Evolutionary conservation across 2,329 filamentous ascomycete genomes (phyloP), one percentile per base, ranked within the genome.

Genomic region (Fusarium mundagurra): DNA sequence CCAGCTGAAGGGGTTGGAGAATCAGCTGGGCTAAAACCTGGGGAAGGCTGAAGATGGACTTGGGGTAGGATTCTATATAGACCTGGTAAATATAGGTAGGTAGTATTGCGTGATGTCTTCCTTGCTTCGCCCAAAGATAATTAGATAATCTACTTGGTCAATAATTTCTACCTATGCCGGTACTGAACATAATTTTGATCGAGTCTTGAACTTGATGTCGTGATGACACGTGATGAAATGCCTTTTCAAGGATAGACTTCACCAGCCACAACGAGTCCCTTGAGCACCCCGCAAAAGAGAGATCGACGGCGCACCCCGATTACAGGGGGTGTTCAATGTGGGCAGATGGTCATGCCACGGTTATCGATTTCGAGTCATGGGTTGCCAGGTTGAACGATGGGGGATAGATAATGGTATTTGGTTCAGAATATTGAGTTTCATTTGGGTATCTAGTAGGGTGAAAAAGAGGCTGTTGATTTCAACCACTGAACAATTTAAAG

Each of bases 291-390:
- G 50, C 60, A 63, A 67, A 67, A 34, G 24, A 51, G 27, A 44
- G 50, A 33, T 41, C 58, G 64, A 55, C 76, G 76, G 76, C 71
- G 71, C 64, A 67, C 43, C 61, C 76, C 76, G 76, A 62, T 61
- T 64, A 31, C 61, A 61, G 34, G 48, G 61, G 33, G 24, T n/a
- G 20, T 36, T 50, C 43, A 69, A 63, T 44, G 71, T 76, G 74
- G 69, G 71, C 76, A 78, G 76, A 78, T 78, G 73, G 73, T 78
- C 76, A 78, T 68, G 74, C 76, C 76, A 78, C 61, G 69, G 41
- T 43, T 64, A 51, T 66, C 34, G 45, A 34, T 34, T 60, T 66
- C 39, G 60, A 64, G 61, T 61, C 67, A 70, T 71, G 67, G 39
- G 45, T 54, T 60, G 60, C 31, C 61, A 70, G 53, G 33, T 73